phyloP scores from a whole-genome alignment of 1,284 basidiomycete genomes.

The Ustilago esculenta region DNA sequence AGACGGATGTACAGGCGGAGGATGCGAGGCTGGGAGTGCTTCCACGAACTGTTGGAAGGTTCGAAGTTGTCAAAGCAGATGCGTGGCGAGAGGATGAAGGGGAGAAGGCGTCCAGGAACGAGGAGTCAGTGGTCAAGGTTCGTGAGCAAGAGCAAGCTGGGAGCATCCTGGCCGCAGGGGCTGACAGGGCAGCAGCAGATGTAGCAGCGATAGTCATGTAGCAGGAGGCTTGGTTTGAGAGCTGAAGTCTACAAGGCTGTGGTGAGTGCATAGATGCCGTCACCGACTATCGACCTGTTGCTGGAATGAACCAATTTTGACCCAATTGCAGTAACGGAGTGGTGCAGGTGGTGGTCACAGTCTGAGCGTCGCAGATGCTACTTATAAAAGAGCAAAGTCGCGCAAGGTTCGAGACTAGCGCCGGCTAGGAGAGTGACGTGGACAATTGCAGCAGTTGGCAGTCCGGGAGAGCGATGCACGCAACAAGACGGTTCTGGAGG shows the following conservation, averaged over 20 bases:
- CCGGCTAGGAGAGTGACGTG: too few species aligned
- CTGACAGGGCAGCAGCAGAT: conserved; percentile 2
- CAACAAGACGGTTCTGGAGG: too few species aligned
- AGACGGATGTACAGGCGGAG: conserved; percentile 11
- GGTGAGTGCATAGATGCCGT: conserved; percentile 1
- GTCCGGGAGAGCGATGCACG: too few species aligned
- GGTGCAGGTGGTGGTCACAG: too few species aligned
- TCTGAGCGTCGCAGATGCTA: too few species aligned
- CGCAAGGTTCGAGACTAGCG: too few species aligned
- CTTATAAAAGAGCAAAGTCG: too few species aligned
- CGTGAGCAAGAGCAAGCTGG: conserved; percentile 25
- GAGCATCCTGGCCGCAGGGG: conserved; percentile 1
- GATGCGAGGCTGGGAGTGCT: conserved; percentile 28
- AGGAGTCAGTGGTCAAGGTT: conserved; percentile 20
- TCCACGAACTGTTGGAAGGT: conserved; percentile 14
- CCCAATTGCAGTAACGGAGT: too few species aligned
- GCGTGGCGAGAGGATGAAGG: not conserved
- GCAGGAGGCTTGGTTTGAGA: not conserved
- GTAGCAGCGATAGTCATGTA: not conserved
- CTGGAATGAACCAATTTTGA: too few species aligned
- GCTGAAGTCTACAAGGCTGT: not conserved
- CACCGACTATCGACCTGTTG: too few species aligned
- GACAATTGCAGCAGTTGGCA: too few species aligned
- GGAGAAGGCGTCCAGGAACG: not conserved
- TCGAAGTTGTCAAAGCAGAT: not conserved